Evolutionary conservation across 306 rosid genomes (phyloP).

Genomic region (Psophocarpus tetragonolobus): DNA sequence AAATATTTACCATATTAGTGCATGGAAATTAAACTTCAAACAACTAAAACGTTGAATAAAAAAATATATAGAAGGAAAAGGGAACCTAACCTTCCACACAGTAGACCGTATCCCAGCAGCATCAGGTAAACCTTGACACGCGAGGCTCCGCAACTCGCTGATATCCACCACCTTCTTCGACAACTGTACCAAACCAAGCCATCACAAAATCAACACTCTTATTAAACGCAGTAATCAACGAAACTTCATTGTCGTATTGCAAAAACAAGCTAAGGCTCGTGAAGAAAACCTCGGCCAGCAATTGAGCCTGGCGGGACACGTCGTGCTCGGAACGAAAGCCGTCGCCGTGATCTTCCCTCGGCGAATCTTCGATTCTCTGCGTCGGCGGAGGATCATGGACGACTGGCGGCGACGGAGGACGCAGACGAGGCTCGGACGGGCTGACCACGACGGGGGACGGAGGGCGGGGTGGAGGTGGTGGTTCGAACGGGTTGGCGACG

Average conservation of each 20-base stretch:
- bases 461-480: background rate
- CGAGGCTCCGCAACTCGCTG: constrained; percentile 64
- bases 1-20: background rate
- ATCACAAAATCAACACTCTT: background rate
- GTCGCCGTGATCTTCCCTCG: constrained; percentile 29
- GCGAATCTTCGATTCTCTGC: constrained; percentile 46
- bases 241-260: background rate
- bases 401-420: constrained; percentile 53
- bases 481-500: background rate
- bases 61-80: background rate
- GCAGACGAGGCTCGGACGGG: constrained; percentile 44
- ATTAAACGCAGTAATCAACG: background rate
- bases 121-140: constrained; percentile 92
- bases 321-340: constrained; percentile 54
- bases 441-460: background rate
- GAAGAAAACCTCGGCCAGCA: constrained; percentile 65
- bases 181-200: constrained; percentile 37
- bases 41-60: background rate
- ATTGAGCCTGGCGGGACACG: constrained; percentile 81
- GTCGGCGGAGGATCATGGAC: constrained; percentile 47
- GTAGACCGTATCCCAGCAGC: constrained; percentile 90
- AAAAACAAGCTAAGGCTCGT: background rate
- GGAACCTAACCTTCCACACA: constrained; percentile 77
- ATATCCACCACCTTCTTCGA: constrained; percentile 78
- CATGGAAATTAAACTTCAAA: background rate